Conservation (phyloP, 352 stramenopile species). For the Saprolegnia parasitica region DNA sequence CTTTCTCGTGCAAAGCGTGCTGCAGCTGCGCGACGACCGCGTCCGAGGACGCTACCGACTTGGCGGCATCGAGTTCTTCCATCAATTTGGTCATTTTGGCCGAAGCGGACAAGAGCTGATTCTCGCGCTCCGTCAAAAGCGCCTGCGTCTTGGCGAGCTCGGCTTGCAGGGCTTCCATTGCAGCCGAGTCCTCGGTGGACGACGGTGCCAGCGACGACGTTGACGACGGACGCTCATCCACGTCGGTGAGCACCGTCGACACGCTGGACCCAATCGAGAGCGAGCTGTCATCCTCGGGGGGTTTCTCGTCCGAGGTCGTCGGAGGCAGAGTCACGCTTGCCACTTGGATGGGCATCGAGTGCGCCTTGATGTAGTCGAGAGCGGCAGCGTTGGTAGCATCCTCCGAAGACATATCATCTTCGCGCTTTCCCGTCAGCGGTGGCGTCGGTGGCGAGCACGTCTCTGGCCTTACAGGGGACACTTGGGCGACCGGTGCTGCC, state of each 20-base stretch:
- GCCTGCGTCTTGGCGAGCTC: constrained; percentile 28
- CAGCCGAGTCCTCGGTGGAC: not conserved
- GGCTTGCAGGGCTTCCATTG: constrained; percentile 10
- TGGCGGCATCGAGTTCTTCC: constrained; percentile 70
- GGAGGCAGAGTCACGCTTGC: not conserved
- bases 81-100: constrained; percentile 64
- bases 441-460: not conserved
- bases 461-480: not conserved
- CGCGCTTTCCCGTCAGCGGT: not conserved
- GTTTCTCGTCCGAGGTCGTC: not conserved
- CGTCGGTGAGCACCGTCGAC: not conserved
- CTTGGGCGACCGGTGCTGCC: not conserved
- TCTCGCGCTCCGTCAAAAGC: constrained; percentile 52
- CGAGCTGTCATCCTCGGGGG: not conserved
- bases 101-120: constrained; percentile 60
- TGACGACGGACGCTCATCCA: not conserved
- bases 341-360: constrained; percentile 1
- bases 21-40: constrained; percentile 57
- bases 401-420: not conserved
- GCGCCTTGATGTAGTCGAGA: not conserved
- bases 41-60: constrained; percentile 40
- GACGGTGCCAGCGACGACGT: not conserved
- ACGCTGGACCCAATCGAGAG: not conserved
- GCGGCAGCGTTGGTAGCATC: not conserved
- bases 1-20: constrained; percentile 60